Evolutionary conservation across 2,329 filamentous ascomycete genomes (phyloP).

Genomic region (Claviceps capensis): DNA sequence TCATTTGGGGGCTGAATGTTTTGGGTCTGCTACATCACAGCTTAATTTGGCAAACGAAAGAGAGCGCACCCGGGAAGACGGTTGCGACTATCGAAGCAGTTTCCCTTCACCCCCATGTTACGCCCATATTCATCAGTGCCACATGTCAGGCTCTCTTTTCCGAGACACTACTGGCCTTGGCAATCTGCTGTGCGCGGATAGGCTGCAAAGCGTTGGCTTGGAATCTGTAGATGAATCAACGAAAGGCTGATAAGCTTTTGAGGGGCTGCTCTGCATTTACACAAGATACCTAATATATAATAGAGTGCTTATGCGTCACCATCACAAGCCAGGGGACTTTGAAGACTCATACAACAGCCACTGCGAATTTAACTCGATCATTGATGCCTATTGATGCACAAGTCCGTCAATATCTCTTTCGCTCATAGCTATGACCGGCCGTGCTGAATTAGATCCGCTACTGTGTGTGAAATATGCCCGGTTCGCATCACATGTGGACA

Average conservation of each 20-base stretch:
- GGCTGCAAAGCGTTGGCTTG: not conserved
- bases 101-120: not conserved
- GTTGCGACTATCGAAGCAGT: not conserved
- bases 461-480: slow-evolving; percentile 27
- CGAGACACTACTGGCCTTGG: slow-evolving; percentile 1
- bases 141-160: not conserved
- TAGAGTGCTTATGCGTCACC: too few species aligned
- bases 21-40: not conserved
- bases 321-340: too few species aligned
- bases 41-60: not conserved
- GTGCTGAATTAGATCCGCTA: slow-evolving; percentile 11
- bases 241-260: too few species aligned
- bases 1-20: not conserved
- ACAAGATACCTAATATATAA: too few species aligned
- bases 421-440: not conserved
- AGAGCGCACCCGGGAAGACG: not conserved
- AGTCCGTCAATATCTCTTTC: too few species aligned
- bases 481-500: slow-evolving; percentile 28
- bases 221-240: too few species aligned
- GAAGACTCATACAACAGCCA: too few species aligned
- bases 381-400: too few species aligned
- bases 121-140: not conserved
- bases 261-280: not conserved
- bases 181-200: not conserved
- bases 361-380: too few species aligned